These are phyloP conservation scores for Aschersonia sp. DNA, from an alignment of 2,329 filamentous ascomycete genomes.

Conservation along the genomic window DNA sequence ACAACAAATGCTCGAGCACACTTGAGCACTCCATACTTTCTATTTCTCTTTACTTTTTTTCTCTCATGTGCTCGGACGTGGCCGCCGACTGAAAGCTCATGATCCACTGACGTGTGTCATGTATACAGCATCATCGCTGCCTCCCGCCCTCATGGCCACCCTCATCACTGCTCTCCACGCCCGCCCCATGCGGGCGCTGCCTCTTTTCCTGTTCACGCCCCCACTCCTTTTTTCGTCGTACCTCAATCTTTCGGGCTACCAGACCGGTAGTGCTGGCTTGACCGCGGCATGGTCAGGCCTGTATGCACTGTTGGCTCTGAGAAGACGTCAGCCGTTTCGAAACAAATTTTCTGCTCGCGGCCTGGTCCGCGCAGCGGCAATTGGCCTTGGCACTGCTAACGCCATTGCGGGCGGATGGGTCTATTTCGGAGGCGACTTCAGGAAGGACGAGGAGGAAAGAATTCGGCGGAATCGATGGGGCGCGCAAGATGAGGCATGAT, in stretches of 20 bases:
- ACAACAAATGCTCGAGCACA: too few species aligned
- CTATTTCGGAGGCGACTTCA: conserved; percentile 35
- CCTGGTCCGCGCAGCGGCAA: conserved; percentile 31
- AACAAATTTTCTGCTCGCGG: conserved; percentile 32
- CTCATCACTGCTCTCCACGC: conserved; percentile 41
- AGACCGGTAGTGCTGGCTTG: conserved; percentile 39
- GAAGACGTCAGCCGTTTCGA: conserved; percentile 25
- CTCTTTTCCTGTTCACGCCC: conserved; percentile 34
- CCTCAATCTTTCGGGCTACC: conserved; percentile 44
- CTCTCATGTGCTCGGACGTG: too few species aligned
- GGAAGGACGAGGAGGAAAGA: conserved; percentile 32
- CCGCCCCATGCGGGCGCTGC: conserved; percentile 34
- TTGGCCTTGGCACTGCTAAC: conserved; percentile 35
- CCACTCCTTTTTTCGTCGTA: conserved; percentile 32
- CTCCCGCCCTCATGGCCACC: conserved; percentile 39
- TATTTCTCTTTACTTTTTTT: too few species aligned
- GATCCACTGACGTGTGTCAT: too few species aligned
- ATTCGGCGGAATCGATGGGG: conserved; percentile 37
- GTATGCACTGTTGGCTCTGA: conserved; percentile 39
- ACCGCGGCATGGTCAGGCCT: conserved; percentile 41
- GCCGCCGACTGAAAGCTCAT: too few species aligned
- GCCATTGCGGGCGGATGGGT: conserved; percentile 33
- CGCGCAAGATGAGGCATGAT: background rate
- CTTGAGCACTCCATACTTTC: too few species aligned
- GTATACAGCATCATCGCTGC: conserved; percentile 34